Evolutionary conservation across 1,139 yeast genomes (phyloP).

Genomic region (Zygosaccharomyces pseudobailii): DNA sequence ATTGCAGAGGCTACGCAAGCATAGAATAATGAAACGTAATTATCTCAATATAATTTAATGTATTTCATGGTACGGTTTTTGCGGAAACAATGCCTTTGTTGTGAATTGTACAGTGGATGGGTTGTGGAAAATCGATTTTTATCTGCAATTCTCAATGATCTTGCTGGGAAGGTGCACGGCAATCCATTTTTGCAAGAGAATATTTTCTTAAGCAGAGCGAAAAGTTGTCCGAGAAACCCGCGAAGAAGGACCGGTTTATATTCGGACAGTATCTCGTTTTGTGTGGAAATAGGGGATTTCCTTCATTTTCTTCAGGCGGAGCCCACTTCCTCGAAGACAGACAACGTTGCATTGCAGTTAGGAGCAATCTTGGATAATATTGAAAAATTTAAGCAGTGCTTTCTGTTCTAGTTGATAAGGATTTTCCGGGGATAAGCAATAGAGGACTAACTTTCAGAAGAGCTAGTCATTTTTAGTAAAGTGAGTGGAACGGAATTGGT

Average conservation of each 20-base stretch:
- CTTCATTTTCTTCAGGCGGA: background rate
- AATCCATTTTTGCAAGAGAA: background rate
- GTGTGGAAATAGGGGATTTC: background rate
- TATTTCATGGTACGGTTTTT: background rate
- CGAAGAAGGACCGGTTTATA: background rate
- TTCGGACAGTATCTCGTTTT: background rate
- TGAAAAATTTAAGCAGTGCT: background rate
- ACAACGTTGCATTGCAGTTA: background rate
- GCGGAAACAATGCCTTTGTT: too few relatives aligned
- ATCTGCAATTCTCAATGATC: background rate
- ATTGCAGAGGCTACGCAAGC: slow-evolving; percentile 13
- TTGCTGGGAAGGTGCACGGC: background rate
- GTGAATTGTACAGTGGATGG: too few relatives aligned
- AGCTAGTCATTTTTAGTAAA: background rate
- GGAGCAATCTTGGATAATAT: background rate
- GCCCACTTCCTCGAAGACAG: background rate
- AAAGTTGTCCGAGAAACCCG: background rate
- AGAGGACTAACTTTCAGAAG: background rate
- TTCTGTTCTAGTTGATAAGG: background rate
- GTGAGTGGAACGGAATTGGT: background rate
- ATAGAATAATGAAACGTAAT: background rate
- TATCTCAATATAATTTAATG: background rate
- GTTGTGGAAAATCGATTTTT: too few relatives aligned
- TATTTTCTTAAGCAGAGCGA: background rate
- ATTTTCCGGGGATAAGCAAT: background rate